Conservation (phyloP, 2,329 filamentous ascomycete species). For the Fusarium hainanense region DNA sequence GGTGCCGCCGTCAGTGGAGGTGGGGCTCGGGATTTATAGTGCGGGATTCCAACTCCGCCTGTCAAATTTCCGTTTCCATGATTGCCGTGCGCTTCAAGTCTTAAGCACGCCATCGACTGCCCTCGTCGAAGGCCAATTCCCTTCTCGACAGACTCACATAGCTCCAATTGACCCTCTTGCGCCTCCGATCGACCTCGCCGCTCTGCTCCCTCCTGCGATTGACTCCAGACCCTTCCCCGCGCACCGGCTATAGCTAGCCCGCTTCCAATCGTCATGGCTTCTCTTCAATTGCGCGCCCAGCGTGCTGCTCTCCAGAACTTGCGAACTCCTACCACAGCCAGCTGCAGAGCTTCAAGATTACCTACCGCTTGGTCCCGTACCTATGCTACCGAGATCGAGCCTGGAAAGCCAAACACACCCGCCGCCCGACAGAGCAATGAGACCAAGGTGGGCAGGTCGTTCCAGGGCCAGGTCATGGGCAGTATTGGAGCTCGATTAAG, state of each 20-base stretch:
- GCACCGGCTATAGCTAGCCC: neutral
- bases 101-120: slow-evolving; percentile 33
- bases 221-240: slow-evolving; percentile 15
- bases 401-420: slow-evolving; percentile 48
- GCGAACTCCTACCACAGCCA: slow-evolving; percentile 33
- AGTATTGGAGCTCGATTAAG: slow-evolving; percentile 66
- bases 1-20: slow-evolving; percentile 6
- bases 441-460: slow-evolving; percentile 55
- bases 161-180: neutral
- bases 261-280: slow-evolving; percentile 42
- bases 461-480: slow-evolving; percentile 70
- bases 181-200: neutral
- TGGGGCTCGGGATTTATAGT: slow-evolving; percentile 40
- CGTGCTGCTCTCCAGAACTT: slow-evolving; percentile 48
- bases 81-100: slow-evolving; percentile 39
- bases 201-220: slow-evolving; percentile 11
- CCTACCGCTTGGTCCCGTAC: slow-evolving; percentile 38
- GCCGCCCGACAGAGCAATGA: slow-evolving; percentile 50
- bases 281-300: slow-evolving; percentile 49
- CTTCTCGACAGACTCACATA: slow-evolving; percentile 1
- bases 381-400: slow-evolving; percentile 53
- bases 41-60: slow-evolving; percentile 46
- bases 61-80: slow-evolving; percentile 46
- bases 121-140: slow-evolving; percentile 15
- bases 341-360: slow-evolving; percentile 31